Conservation (phyloP, 345 rosid species). For the Citrus inodora region DNA sequence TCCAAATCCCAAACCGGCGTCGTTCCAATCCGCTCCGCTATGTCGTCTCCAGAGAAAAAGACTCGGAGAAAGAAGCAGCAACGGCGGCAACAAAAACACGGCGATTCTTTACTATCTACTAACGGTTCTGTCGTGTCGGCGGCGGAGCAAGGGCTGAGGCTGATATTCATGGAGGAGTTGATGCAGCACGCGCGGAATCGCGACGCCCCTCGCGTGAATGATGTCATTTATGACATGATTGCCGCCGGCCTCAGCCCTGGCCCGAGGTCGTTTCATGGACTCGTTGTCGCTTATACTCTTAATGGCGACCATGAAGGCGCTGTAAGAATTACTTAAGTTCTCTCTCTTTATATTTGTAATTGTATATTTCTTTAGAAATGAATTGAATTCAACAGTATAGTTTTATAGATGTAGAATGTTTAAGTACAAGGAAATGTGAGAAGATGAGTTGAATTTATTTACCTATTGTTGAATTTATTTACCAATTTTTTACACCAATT, state of each 20-base stretch:
- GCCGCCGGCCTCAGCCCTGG: constrained; percentile 94
- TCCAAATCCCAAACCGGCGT: constrained; percentile 7
- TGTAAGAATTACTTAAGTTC: constrained; percentile 32
- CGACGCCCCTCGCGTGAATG: constrained; percentile 59
- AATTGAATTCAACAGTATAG: background rate
- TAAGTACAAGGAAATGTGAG: background rate
- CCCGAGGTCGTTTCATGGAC: constrained; percentile 92
- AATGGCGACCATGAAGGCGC: constrained; percentile 85
- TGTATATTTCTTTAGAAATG: background rate
- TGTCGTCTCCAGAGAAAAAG: constrained; percentile 32
- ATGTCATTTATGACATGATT: constrained; percentile 88
- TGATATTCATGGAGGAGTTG: constrained; percentile 90
- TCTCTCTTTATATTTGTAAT: background rate
- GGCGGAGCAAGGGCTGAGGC: constrained; percentile 77
- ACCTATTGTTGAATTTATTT: background rate
- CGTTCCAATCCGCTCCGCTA: constrained; percentile 18
- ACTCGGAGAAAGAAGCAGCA: constrained; percentile 26
- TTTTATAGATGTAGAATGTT: background rate
- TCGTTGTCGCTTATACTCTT: constrained; percentile 65
- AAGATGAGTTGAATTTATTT: background rate
- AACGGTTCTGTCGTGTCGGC: constrained; percentile 29
- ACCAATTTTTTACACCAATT: background rate
- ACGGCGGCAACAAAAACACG: constrained; percentile 10
- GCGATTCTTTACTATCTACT: constrained; percentile 3
- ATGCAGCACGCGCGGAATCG: constrained; percentile 78